A percentile compares a stretch with the other conserved stretches of the same genome.
Conservation (phyloP, 805 yeast species). For the Cyberlindnera japonica region DNA sequence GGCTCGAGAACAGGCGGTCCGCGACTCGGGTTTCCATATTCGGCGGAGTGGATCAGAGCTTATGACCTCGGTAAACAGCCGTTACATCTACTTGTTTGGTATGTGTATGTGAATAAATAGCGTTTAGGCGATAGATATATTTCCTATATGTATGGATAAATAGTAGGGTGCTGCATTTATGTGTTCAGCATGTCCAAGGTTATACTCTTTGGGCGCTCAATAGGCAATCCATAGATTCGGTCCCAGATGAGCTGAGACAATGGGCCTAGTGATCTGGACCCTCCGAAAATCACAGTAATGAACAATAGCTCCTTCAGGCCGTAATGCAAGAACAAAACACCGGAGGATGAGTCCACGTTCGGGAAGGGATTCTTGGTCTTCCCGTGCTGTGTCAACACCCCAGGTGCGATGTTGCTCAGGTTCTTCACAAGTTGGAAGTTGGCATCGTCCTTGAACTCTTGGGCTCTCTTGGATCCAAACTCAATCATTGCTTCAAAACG, state of each 20-base stretch:
- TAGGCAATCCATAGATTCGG: slow-evolving; percentile 71
- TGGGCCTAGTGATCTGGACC: slow-evolving; percentile 77
- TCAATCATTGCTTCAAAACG: slow-evolving; percentile 71
- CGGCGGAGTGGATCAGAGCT: too few species aligned
- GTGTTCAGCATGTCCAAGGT: slow-evolving; percentile 17
- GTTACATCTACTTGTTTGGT: too few species aligned
- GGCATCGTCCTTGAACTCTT: slow-evolving; percentile 58
- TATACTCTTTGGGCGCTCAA: slow-evolving; percentile 63
- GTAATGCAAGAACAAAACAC: slow-evolving; percentile 75
- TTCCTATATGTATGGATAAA: not conserved
- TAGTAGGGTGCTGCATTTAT: not conserved
- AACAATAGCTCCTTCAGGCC: slow-evolving; percentile 70
- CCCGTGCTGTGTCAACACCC: slow-evolving; percentile 71
- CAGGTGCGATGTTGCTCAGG: slow-evolving; percentile 69
- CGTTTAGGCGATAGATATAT: too few species aligned
- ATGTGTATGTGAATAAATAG: too few species aligned
- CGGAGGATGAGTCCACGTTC: slow-evolving; percentile 77
- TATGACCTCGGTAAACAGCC: too few species aligned
- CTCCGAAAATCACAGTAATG: slow-evolving; percentile 81
- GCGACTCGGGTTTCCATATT: not conserved
- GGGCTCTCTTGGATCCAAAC: slow-evolving; percentile 51
- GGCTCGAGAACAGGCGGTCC: not conserved
- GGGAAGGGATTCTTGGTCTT: slow-evolving; percentile 86
- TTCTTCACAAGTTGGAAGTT: slow-evolving; percentile 64
- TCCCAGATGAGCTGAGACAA: slow-evolving; percentile 78